Conservation (phyloP, 768 basidiomycete genomes). For the Russula ochroleuca region DNA sequence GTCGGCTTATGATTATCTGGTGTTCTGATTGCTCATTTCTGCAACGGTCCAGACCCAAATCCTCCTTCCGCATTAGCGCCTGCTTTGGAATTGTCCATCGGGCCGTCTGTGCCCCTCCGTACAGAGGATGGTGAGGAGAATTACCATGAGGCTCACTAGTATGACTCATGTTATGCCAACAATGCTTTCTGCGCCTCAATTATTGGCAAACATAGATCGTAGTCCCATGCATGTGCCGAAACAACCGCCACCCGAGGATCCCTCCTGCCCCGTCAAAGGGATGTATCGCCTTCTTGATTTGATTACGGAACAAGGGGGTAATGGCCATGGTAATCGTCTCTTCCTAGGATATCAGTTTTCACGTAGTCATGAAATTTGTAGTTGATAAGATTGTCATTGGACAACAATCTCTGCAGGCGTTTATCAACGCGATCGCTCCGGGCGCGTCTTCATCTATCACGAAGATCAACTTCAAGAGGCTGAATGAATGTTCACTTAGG, state of each 20-base stretch:
- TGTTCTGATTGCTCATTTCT: neutral
- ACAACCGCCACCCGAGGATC: neutral
- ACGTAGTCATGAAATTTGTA: slow-evolving; percentile 26
- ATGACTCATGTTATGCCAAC: neutral
- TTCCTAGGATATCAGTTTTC: neutral
- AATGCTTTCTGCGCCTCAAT: neutral
- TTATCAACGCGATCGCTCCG: slow-evolving; percentile 48
- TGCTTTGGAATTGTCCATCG: neutral
- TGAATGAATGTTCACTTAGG: slow-evolving; percentile 45
- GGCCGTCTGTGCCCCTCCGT: too few species aligned
- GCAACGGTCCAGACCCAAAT: neutral
- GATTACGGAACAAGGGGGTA: slow-evolving; percentile 47
- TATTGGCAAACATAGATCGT: neutral
- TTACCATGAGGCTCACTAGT: too few species aligned
- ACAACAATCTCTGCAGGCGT: slow-evolving; percentile 44
- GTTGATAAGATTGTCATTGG: slow-evolving; percentile 62
- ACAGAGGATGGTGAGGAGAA: neutral
- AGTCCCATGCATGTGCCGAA: too few species aligned
- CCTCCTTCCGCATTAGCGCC: neutral
- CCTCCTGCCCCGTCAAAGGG: slow-evolving; percentile 36
- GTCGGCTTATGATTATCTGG: neutral
- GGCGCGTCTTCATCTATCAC: slow-evolving; percentile 52
- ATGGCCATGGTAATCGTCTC: slow-evolving; percentile 44
- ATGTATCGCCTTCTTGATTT: slow-evolving; percentile 53
- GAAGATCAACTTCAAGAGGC: slow-evolving; percentile 49